Conservation (phyloP, 2,329 filamentous ascomycete species). For the Dothiorella sarmentorum region DNA sequence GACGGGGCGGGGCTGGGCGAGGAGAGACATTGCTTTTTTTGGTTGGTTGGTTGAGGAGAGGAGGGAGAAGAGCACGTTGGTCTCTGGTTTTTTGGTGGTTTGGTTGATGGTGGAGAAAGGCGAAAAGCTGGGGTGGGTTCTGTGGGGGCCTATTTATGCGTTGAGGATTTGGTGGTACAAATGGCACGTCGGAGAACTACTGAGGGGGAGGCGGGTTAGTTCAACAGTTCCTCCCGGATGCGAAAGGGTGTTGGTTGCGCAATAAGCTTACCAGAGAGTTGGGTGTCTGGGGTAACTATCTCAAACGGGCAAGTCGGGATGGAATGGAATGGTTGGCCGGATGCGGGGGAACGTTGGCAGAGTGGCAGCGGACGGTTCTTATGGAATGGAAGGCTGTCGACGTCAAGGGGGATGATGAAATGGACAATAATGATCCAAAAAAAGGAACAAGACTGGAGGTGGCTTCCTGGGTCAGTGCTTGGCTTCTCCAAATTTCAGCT, state of each 20-base stretch:
- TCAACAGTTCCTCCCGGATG: constrained; percentile 4
- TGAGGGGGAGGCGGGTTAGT: neutral
- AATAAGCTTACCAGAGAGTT: constrained; percentile 6
- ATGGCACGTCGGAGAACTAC: neutral
- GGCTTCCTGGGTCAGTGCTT: neutral
- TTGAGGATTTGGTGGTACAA: neutral
- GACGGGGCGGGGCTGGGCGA: constrained; percentile 30
- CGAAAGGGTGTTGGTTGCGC: constrained; percentile 3
- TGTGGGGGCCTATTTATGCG: neutral
- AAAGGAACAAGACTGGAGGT: neutral
- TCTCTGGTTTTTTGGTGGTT: neutral
- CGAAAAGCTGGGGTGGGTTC: neutral
- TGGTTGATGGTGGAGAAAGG: neutral
- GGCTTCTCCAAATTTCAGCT: constrained; percentile 4
- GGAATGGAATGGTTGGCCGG: constrained; percentile 1
- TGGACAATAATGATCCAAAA: neutral
- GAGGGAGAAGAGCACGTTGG: neutral
- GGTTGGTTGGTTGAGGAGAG: neutral
- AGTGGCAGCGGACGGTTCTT: neutral
- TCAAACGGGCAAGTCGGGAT: neutral
- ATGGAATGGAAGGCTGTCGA: neutral
- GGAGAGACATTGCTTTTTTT: constrained; percentile 20
- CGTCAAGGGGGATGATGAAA: neutral
- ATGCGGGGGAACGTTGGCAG: neutral
- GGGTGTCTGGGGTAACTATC: constrained; percentile 1